Conservation (phyloP, 495 filamentous ascomycete genomes). For the Trichocladium uniseriatum region DNA sequence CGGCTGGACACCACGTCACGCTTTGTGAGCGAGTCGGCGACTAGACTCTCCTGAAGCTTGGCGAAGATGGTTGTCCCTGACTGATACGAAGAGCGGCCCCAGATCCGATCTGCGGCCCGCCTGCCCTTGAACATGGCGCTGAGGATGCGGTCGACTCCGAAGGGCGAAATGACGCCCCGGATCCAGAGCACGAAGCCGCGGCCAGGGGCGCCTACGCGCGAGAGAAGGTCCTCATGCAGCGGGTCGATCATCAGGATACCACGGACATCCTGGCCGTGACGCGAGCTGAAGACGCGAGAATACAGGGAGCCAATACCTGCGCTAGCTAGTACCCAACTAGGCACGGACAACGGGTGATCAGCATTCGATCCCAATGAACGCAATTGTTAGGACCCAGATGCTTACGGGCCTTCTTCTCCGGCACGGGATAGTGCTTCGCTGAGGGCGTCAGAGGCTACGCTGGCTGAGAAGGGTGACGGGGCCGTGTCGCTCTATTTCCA, state of each 20-base stretch:
- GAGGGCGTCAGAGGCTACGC: slow-evolving; percentile 77
- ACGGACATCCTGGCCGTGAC: slow-evolving; percentile 58
- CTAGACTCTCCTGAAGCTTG: slow-evolving; percentile 85
- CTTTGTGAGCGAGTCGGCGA: slow-evolving; percentile 70
- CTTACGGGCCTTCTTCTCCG: slow-evolving; percentile 64
- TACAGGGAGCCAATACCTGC: slow-evolving; percentile 79
- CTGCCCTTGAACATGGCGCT: slow-evolving; percentile 74
- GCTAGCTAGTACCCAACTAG: slow-evolving; percentile 49
- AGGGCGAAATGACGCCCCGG: slow-evolving; percentile 71
- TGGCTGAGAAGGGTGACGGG: slow-evolving; percentile 82
- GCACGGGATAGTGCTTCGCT: slow-evolving; percentile 73
- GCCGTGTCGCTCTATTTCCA: slow-evolving; percentile 62
- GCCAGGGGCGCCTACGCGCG: slow-evolving; percentile 51
- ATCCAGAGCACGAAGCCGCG: slow-evolving; percentile 81
- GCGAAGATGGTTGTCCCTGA: slow-evolving; percentile 74
- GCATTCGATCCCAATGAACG: no score
- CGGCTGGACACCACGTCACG: slow-evolving; percentile 69
- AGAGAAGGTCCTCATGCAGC: slow-evolving; percentile 75
- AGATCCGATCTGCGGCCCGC: slow-evolving; percentile 72
- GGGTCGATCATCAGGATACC: slow-evolving; percentile 82
- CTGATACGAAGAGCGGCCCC: slow-evolving; percentile 68
- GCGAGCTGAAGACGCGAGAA: slow-evolving; percentile 77
- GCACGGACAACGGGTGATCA: no score
- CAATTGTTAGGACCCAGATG: not conserved
- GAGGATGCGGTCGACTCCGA: slow-evolving; percentile 68